These are phyloP conservation scores for Apiotrichum brassicae DNA, from an alignment of 1,284 basidiomycete species.

Conservation along the genomic window DNA sequence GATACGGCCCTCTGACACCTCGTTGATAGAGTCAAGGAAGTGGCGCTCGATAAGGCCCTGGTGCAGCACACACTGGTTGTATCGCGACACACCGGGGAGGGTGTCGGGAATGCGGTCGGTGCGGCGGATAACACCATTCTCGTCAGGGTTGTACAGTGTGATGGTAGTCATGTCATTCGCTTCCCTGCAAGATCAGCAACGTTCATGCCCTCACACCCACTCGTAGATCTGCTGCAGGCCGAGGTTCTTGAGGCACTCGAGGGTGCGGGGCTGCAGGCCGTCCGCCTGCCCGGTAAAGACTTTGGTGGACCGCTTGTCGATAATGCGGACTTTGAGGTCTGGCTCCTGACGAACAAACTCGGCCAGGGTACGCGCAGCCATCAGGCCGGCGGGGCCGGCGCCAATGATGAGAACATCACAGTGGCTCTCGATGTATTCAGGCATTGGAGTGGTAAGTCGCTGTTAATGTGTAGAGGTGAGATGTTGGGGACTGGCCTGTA, in stretches of 20 bases:
- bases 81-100: constrained; percentile 9
- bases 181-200: constrained; percentile 1
- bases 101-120: constrained; percentile 16
- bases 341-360: constrained; percentile 8
- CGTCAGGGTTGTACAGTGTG: constrained; percentile 13
- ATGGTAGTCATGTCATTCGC: constrained; percentile 8
- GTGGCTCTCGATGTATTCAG: no score
- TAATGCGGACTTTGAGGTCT: constrained; percentile 15
- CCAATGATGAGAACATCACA: constrained; percentile 16
- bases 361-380: constrained; percentile 7
- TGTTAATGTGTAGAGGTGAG: no score
- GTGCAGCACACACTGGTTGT: constrained; percentile 9
- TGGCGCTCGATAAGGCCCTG: constrained; percentile 18
- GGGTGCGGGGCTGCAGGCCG: constrained; percentile 10
- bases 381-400: constrained; percentile 13
- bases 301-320: constrained; percentile 16
- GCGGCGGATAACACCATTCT: constrained; percentile 7
- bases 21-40: constrained; percentile 11
- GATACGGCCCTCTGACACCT: constrained; percentile 8
- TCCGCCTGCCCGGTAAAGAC: constrained; percentile 12
- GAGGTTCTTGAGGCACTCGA: constrained; percentile 11
- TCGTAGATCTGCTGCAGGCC: constrained; percentile 8
- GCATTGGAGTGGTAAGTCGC: no score
- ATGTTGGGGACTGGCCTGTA: not conserved
- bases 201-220: not conserved